These are phyloP conservation scores for Talaromyces marneffei DNA, from an alignment of 2,329 filamentous ascomycete genomes.

Conservation along the genomic window DNA sequence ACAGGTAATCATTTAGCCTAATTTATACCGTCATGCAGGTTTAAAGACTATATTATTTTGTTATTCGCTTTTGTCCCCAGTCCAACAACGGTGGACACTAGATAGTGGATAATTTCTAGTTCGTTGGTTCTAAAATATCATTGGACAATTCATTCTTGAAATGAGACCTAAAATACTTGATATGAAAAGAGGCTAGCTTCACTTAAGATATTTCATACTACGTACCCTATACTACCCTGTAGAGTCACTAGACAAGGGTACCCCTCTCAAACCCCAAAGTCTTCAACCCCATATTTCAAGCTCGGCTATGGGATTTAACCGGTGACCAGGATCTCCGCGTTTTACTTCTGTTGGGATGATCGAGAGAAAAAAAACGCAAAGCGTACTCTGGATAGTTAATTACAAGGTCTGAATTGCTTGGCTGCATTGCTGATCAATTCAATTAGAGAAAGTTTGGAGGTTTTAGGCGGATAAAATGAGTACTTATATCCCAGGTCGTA, in stretches of 20 bases:
- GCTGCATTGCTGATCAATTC: not conserved
- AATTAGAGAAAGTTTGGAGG: not conserved
- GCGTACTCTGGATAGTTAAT: not conserved
- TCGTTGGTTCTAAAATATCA: not conserved
- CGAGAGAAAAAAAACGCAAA: too few species aligned
- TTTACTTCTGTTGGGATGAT: not conserved
- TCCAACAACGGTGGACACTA: not conserved
- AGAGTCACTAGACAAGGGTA: not conserved
- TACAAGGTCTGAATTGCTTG: not conserved
- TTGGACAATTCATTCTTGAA: not conserved
- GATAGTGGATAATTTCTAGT: not conserved
- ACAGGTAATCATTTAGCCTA: not conserved
- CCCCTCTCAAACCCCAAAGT: not conserved
- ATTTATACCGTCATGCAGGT: too few species aligned
- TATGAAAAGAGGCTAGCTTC: not conserved
- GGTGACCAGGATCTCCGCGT: not conserved
- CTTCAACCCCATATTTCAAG: not conserved
- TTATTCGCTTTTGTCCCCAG: not conserved
- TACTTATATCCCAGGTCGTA: not conserved
- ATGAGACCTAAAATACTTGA: not conserved
- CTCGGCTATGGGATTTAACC: not conserved
- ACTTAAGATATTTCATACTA: too few species aligned
- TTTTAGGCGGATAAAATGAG: not conserved
- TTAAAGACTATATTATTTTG: too few species aligned
- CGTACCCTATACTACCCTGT: not conserved